These are phyloP conservation scores for Pyrenophora tritici-repentis DNA, from an alignment of 2,329 filamentous ascomycete species.

Conservation along the genomic window DNA sequence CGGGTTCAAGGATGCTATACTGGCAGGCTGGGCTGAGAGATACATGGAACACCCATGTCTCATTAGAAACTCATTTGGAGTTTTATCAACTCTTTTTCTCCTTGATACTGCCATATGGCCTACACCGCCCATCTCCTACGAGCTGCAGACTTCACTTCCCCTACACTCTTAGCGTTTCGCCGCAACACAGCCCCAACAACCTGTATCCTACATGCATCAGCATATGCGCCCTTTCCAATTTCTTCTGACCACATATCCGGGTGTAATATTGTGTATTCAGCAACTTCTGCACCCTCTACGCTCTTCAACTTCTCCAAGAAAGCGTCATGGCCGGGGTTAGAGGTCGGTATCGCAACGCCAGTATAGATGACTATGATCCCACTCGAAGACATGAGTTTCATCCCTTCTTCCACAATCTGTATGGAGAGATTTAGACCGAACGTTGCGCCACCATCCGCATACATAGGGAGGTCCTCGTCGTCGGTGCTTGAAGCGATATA, in stretches of 20 bases:
- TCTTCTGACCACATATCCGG: conserved; percentile 36
- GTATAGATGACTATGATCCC: conserved; percentile 31
- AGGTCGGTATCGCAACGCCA: conserved; percentile 26
- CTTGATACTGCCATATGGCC: not conserved
- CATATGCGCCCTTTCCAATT: conserved; percentile 28
- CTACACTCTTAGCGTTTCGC: not conserved
- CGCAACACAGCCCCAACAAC: conserved; percentile 28
- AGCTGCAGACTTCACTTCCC: not conserved
- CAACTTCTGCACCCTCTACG: conserved; percentile 16
- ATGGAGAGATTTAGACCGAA: conserved; percentile 30
- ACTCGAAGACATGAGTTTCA: conserved; percentile 18
- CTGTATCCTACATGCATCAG: conserved; percentile 32
- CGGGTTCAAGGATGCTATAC: not conserved
- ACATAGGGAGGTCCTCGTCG: conserved; percentile 28
- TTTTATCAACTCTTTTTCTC: too few species aligned
- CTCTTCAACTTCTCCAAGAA: conserved; percentile 24
- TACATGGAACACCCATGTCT: too few species aligned
- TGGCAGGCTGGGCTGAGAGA: not conserved
- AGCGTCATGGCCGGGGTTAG: conserved; percentile 22
- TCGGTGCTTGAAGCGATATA: conserved; percentile 31
- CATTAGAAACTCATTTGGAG: too few species aligned
- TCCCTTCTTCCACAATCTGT: conserved; percentile 26
- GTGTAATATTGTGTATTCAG: conserved; percentile 28
- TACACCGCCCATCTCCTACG: conserved; percentile 6
- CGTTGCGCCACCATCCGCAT: conserved; percentile 30